A percentile compares a stretch with the other conserved stretches of the same genome.
phyloP scores from a whole-genome alignment of 495 filamentous ascomycete species.

The Parachaetomium inaequale region DNA sequence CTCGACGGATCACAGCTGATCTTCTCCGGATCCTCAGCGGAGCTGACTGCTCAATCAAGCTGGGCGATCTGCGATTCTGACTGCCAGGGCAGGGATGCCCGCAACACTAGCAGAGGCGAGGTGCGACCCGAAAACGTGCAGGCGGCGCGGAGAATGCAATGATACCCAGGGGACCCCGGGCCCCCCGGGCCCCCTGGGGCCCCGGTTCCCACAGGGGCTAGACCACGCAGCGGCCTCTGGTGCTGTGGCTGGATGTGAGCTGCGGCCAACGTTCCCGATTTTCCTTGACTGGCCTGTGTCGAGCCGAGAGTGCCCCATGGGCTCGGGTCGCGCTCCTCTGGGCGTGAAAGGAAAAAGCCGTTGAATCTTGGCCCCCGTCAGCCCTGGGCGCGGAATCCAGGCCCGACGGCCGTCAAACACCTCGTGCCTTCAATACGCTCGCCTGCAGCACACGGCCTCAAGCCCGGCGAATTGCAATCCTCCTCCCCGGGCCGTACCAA shows the following conservation, averaged over 20 bases:
- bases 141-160: conserved; percentile 16
- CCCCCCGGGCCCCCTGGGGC: not conserved
- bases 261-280: not conserved
- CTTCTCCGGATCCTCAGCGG: conserved; percentile 9
- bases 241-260: not conserved
- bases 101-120: conserved; percentile 2
- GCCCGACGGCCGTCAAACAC: conserved; percentile 15
- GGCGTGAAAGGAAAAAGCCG: conserved; percentile 10
- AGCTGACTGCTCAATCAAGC: conserved; percentile 11
- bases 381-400: no score
- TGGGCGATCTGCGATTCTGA: conserved; percentile 10
- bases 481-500: conserved; percentile 1
- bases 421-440: not conserved
- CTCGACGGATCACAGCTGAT: conserved; percentile 5
- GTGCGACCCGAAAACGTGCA: conserved; percentile 20
- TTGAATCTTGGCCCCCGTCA: conserved; percentile 4
- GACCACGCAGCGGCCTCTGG: not conserved
- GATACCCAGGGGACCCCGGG: conserved; percentile 4
- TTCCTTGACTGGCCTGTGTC: not conserved
- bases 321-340: conserved; percentile 2
- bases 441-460: conserved; percentile 1
- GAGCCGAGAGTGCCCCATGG: conserved; percentile 8
- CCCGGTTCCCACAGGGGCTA: conserved; percentile 6
- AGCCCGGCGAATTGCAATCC: conserved; percentile 10
- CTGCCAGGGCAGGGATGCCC: not conserved